Percentiles rank a stretch among this genome's conserved stretches.
Evolutionary conservation across 129 eudicot species (phyloP).

Genomic region (Silybum marianum): DNA sequence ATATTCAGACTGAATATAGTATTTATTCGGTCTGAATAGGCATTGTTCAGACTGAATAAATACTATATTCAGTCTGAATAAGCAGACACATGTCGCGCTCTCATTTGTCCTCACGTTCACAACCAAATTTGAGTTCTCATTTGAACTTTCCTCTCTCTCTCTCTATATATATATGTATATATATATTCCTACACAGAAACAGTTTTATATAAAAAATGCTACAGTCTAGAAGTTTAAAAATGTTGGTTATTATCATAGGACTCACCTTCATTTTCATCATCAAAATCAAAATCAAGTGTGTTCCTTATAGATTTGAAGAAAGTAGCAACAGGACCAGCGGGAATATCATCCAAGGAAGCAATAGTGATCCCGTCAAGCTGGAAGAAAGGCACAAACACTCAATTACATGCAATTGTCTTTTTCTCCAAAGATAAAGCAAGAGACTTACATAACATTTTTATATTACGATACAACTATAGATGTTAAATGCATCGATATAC

Average conservation of each 20-base stretch:
- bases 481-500: not conserved
- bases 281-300: constrained; percentile 96
- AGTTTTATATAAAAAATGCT: not conserved
- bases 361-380: constrained; percentile 82
- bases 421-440: constrained; percentile 12
- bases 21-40: too few species aligned
- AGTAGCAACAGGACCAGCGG: constrained; percentile 63
- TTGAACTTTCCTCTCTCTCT: too few species aligned
- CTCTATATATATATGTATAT: too few species aligned
- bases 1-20: too few species aligned
- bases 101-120: too few species aligned
- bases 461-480: not conserved
- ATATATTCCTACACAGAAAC: not conserved
- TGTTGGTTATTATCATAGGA: not conserved
- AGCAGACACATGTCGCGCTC: too few species aligned
- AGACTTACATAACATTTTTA: not conserved
- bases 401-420: not conserved
- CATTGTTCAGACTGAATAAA: too few species aligned
- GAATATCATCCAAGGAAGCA: constrained; percentile 92
- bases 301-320: constrained; percentile 81
- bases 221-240: not conserved
- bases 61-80: too few species aligned
- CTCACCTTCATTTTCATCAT: constrained; percentile 95
- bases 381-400: constrained; percentile 1
- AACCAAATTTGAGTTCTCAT: too few species aligned